These are phyloP conservation scores for Boletus pseudopeckii DNA, from an alignment of 768 basidiomycete species.

Conservation along the genomic window DNA sequence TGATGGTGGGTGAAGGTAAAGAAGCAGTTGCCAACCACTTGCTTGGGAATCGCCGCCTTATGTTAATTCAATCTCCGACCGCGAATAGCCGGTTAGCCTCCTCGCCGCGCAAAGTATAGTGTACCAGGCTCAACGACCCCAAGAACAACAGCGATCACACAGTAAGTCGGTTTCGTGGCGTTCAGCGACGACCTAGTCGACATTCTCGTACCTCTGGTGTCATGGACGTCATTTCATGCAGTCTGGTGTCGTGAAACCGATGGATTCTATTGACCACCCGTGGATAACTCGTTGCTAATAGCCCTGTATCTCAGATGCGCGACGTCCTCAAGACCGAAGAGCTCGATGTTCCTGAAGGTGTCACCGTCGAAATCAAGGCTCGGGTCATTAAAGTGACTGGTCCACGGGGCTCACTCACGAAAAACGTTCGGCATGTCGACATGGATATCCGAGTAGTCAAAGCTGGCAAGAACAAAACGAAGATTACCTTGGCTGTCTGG, in stretches of 20 bases:
- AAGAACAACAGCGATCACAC: slow-evolving; percentile 26
- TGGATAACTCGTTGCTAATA: slow-evolving; percentile 34
- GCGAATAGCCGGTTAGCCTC: slow-evolving; percentile 23
- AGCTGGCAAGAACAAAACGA: slow-evolving; percentile 58
- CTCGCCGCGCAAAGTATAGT: slow-evolving; percentile 2
- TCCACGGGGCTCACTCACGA: slow-evolving; percentile 88
- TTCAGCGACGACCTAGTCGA: not conserved
- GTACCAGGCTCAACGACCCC: slow-evolving; percentile 19
- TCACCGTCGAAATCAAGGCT: slow-evolving; percentile 86
- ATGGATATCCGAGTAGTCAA: slow-evolving; percentile 89
- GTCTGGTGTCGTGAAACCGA: slow-evolving; percentile 7
- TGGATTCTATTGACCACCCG: slow-evolving; percentile 38
- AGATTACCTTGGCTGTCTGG: slow-evolving; percentile 93
- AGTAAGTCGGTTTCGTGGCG: slow-evolving; percentile 22
- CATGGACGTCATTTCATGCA: slow-evolving; percentile 2
- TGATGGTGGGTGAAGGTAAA: slow-evolving; percentile 49
- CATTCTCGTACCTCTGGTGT: not conserved
- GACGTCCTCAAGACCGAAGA: slow-evolving; percentile 93
- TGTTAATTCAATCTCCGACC: slow-evolving; percentile 36
- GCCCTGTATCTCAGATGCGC: slow-evolving; percentile 61
- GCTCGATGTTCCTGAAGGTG: slow-evolving; percentile 80
- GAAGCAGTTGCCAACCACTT: slow-evolving; percentile 24
- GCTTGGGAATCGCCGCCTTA: slow-evolving; percentile 27
- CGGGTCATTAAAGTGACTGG: slow-evolving; percentile 90
- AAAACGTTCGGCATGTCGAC: slow-evolving; percentile 89